Conservation (phyloP, 768 basidiomycete genomes). For the Hemileccinum rubropunctum region DNA sequence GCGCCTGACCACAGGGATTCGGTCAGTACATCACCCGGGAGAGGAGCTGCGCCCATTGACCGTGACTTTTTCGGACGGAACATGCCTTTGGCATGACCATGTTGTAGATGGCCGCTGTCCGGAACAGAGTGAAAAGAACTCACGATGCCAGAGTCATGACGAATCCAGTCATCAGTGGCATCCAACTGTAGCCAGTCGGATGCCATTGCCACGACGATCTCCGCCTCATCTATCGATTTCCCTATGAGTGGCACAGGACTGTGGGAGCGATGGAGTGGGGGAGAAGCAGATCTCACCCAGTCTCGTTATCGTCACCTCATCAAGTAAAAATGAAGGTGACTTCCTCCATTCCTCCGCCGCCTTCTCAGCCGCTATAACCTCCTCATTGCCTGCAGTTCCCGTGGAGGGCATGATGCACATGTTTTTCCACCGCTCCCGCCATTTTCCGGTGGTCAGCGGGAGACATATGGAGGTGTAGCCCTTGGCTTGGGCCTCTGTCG, state of each 20-base stretch:
- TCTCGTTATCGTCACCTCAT: constrained; percentile 87
- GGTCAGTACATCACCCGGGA: constrained; percentile 11
- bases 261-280: constrained; percentile 8
- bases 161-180: constrained; percentile 87
- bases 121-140: constrained; percentile 31
- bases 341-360: constrained; percentile 86
- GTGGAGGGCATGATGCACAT: constrained; percentile 75
- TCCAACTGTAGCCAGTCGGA: constrained; percentile 98
- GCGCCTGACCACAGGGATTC: constrained; percentile 55
- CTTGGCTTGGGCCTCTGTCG: constrained; percentile 51
- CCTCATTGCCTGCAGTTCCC: constrained; percentile 34
- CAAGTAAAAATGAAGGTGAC: constrained; percentile 70
- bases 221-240: constrained; percentile 61
- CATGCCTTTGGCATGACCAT: constrained; percentile 14
- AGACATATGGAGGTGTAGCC: constrained; percentile 77
- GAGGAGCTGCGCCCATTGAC: constrained; percentile 19
- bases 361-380: constrained; percentile 47
- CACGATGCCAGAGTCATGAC: constrained; percentile 95
- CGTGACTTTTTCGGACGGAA: constrained; percentile 11
- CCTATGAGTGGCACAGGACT: constrained; percentile 13
- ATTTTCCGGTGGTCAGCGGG: constrained; percentile 85
- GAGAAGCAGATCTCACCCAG: constrained; percentile 47
- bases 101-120: constrained; percentile 4
- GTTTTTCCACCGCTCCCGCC: constrained; percentile 84
- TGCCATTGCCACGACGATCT: constrained; percentile 68